Evolutionary conservation across 257 asterid genomes (phyloP).

Genomic region (Striga asiatica): DNA sequence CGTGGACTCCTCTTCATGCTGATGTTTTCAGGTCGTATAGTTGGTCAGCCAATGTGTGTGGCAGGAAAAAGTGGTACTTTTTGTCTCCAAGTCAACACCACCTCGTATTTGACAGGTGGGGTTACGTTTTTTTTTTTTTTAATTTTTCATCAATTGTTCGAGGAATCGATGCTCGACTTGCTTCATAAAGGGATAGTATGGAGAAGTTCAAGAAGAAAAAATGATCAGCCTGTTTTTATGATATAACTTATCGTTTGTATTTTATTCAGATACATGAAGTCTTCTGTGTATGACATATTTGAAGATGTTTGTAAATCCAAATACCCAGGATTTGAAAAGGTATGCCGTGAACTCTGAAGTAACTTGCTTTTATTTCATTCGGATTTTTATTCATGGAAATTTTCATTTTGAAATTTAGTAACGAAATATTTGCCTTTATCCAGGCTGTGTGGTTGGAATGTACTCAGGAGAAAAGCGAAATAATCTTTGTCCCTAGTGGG

Average conservation of each 20-base stretch:
- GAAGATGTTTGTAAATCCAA: constrained; percentile 52
- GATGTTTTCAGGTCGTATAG: constrained; percentile 97
- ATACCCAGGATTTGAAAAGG: constrained; percentile 82
- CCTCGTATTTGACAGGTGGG: constrained; percentile 71
- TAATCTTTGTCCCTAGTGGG: constrained; percentile 95
- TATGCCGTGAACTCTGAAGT: constrained; percentile 14
- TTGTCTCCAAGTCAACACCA: constrained; percentile 69
- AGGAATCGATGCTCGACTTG: not conserved
- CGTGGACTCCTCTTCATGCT: constrained; percentile 99
- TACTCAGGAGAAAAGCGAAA: constrained; percentile 66
- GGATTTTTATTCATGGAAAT: not conserved
- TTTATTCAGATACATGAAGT: constrained; percentile 58
- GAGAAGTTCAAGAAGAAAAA: not conserved
- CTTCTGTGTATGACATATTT: constrained; percentile 59
- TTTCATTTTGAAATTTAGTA: not conserved
- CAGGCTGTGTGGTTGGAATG: constrained; percentile 92
- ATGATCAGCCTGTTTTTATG: no score
- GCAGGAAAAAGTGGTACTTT: constrained; percentile 86
- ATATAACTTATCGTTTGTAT: no score
- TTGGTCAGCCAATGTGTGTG: constrained; percentile 97
- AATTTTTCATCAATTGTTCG: not conserved
- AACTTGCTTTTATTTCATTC: constrained; percentile 1
- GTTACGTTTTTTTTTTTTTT: not conserved
- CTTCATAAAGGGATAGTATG: not conserved
- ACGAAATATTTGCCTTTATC: not conserved